A percentile compares a stretch with the other conserved stretches of the same genome.
These are phyloP conservation scores for Beauveria pseudobassiana DNA, from an alignment of 2,329 filamentous ascomycete genomes.

Conservation along the genomic window DNA sequence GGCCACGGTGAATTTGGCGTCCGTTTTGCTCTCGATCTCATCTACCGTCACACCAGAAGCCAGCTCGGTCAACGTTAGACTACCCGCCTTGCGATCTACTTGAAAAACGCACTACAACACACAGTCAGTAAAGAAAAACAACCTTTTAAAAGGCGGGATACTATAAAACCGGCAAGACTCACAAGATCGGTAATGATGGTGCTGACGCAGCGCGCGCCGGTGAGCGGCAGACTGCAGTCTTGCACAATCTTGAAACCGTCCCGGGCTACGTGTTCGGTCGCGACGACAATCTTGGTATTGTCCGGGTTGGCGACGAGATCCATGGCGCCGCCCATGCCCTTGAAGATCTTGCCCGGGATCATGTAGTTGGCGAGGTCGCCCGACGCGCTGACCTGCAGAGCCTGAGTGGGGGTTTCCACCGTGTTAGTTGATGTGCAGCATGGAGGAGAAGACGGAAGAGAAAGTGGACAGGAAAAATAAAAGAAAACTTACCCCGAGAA, in stretches of 20 bases:
- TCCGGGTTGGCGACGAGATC: slow-evolving; percentile 65
- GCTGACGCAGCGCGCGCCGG: slow-evolving; percentile 59
- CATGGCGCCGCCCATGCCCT: slow-evolving; percentile 80
- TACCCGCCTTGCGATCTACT: slow-evolving; percentile 54
- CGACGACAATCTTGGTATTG: slow-evolving; percentile 64
- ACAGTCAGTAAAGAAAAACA: not conserved
- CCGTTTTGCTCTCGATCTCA: slow-evolving; percentile 62
- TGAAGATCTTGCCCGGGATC: slow-evolving; percentile 80
- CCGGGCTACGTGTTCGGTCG: slow-evolving; percentile 63
- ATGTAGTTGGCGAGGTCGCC: slow-evolving; percentile 86
- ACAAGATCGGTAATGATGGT: slow-evolving; percentile 69
- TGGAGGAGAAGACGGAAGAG: not conserved
- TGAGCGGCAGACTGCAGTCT: slow-evolving; percentile 56
- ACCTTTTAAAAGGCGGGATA: not conserved
- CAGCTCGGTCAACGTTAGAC: slow-evolving; percentile 60
- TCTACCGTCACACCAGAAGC: slow-evolving; percentile 62
- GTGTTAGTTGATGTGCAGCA: no score
- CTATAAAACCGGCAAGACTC: slow-evolving; percentile 24
- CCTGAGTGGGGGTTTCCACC: slow-evolving; percentile 22
- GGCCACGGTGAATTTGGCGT: slow-evolving; percentile 57
- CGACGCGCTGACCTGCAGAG: slow-evolving; percentile 69
- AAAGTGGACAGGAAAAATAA: not conserved
- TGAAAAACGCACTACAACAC: slow-evolving; percentile 56
- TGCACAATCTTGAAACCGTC: slow-evolving; percentile 62
- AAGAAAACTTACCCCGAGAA: slow-evolving; percentile 52